Percentiles rank a stretch among this genome's conserved stretches.
Evolutionary conservation across 2,329 filamentous ascomycete species (phyloP).

Genomic region (Graphium sp.): DNA sequence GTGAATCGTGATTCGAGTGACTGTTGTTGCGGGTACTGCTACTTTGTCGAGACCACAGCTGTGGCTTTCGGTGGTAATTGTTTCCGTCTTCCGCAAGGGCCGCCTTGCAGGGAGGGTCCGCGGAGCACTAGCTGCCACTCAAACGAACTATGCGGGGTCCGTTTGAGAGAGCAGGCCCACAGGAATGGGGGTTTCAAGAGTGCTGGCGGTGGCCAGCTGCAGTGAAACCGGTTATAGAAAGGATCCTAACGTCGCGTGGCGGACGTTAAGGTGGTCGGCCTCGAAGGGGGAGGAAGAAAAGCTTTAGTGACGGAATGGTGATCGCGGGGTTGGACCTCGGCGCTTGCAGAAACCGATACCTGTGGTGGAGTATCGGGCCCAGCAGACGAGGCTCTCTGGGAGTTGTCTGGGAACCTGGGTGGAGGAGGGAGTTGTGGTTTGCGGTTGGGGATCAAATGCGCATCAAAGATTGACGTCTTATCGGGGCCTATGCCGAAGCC

Average conservation of each 20-base stretch:
- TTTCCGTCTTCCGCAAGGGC: too few species aligned
- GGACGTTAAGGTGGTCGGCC: slow-evolving; percentile 86
- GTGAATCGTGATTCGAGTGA: too few species aligned
- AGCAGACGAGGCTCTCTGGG: slow-evolving; percentile 34
- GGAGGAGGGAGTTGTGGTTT: slow-evolving; percentile 13
- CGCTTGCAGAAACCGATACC: slow-evolving; percentile 71
- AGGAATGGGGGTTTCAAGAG: slow-evolving; percentile 42
- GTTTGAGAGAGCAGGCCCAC: slow-evolving; percentile 98
- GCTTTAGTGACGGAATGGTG: slow-evolving; percentile 80
- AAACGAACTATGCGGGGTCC: slow-evolving; percentile 91
- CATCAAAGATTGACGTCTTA: too few species aligned
- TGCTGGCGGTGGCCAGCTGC: slow-evolving; percentile 82
- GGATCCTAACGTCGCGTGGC: slow-evolving; percentile 39
- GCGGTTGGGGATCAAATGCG: too few species aligned
- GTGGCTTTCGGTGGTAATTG: too few species aligned
- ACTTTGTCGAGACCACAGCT: too few species aligned
- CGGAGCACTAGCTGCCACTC: slow-evolving; percentile 95
- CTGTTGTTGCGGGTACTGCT: slow-evolving; percentile 4
- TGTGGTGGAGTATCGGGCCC: slow-evolving; percentile 65
- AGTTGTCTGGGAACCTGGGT: slow-evolving; percentile 3
- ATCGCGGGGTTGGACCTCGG: slow-evolving; percentile 45
- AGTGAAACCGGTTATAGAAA: slow-evolving; percentile 22
- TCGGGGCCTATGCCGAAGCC: too few species aligned
- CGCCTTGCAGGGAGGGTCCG: too few species aligned
- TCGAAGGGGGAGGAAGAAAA: slow-evolving; percentile 67